Conservation (phyloP, 1,139 yeast genomes). For the Magnusiomyces tetraspermus region DNA sequence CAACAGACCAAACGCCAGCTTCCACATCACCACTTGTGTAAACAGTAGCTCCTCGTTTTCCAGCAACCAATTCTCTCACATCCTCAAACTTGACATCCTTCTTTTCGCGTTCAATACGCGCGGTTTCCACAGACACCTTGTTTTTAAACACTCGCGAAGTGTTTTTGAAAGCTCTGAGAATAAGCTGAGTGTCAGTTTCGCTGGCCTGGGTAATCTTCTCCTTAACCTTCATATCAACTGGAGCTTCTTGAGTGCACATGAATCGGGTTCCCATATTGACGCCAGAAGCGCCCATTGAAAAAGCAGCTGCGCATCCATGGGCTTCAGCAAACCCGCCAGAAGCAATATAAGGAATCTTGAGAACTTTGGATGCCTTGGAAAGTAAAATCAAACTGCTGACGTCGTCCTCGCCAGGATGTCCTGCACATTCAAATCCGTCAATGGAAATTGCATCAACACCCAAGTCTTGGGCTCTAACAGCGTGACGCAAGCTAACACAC, state of each 20-base stretch:
- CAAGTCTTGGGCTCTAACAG: conserved; percentile 28
- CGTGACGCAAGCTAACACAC: conserved; percentile 29
- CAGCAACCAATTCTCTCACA: conserved; percentile 27
- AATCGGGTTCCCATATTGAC: conserved; percentile 34
- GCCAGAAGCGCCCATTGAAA: conserved; percentile 30
- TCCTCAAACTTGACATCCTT: conserved; percentile 24
- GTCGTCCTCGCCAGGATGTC: conserved; percentile 34
- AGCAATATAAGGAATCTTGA: conserved; percentile 30
- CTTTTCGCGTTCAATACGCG: conserved; percentile 23
- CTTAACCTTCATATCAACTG: conserved; percentile 30
- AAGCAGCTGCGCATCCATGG: conserved; percentile 31
- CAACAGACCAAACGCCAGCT: conserved; percentile 32
- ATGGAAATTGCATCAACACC: conserved; percentile 32
- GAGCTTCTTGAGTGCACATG: conserved; percentile 31
- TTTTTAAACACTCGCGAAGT: conserved; percentile 30
- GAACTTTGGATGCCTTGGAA: conserved; percentile 25
- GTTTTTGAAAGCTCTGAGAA: conserved; percentile 28
- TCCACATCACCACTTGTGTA: conserved; percentile 29
- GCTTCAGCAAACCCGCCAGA: conserved; percentile 34
- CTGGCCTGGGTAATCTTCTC: conserved; percentile 27
- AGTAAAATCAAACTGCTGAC: conserved; percentile 27
- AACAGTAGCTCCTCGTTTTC: conserved; percentile 28
- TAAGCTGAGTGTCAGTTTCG: conserved; percentile 29
- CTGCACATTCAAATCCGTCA: conserved; percentile 34
- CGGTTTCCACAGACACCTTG: conserved; percentile 27